Evolutionary conservation across 2,329 filamentous ascomycete genomes (phyloP), one percentile per base, ranked within the genome.

Genomic region (Xenoacremonium recifei): DNA sequence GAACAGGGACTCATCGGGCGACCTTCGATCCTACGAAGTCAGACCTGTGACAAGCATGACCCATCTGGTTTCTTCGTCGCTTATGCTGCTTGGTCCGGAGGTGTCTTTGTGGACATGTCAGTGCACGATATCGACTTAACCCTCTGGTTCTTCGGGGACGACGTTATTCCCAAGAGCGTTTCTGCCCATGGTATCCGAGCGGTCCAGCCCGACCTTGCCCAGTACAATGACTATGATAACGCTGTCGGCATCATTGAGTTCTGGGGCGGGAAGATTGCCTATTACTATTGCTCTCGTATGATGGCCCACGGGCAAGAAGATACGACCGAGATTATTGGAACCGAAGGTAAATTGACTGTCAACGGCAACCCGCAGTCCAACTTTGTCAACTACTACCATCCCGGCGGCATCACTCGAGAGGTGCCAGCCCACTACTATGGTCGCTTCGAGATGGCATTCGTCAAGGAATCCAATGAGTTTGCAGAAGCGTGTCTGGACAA

Each of bases 101-200:
- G 82, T n/a, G 84, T 85, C 57, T 86, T 86, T 51, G 82, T 86
- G 37, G 82, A 87, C 65, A 83, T 79, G 66, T 80, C 77, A 23
- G 79, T 86, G 55, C 83, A 86, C 65, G 83, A 87, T 55, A 85
- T 86, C 4, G 59, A 61, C 37, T 43, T 62, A 4, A 55, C 59
- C 0, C 39, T 62, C 36, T 61, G 59, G 59, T 61, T 60, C 51
- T 61, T 61, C 6, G 59, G 58, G n/a, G 55, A 61, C 5, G 58
- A 61, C n/a, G 50, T 47, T 31, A 51, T 51, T 19, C 54, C 59
- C 16, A 59, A 53, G 40, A 57, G 51, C 1, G 57, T 61, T 2
- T 57, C 57, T 2, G 58, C 59, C 11, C 39, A 58, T 0, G 59
- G 59, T 16, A 59, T 62, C 36, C 58, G 54, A 0, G 59, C 60